A percentile compares a stretch with the other conserved stretches of the same genome.
Evolutionary conservation across 306 rosid species (phyloP).

Genomic region (Carpinus viminea): DNA sequence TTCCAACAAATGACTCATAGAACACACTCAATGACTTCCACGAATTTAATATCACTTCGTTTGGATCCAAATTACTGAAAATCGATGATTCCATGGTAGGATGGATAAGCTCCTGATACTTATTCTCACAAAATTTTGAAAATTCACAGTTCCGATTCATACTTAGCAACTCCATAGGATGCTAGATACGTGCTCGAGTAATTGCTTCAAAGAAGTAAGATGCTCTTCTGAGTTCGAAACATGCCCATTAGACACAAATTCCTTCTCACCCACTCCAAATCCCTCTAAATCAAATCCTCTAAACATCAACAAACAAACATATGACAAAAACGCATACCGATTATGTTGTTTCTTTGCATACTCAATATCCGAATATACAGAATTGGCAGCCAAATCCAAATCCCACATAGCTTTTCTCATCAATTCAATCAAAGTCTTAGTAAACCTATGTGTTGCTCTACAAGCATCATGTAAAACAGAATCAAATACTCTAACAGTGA

Average conservation of each 20-base stretch:
- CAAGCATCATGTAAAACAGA: slow-evolving; percentile 72
- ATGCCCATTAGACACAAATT: slow-evolving; percentile 34
- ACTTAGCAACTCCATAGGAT: slow-evolving; percentile 82
- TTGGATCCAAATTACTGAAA: slow-evolving; percentile 65
- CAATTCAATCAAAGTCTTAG: slow-evolving; percentile 75
- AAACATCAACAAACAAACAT: slow-evolving; percentile 88
- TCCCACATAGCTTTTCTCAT: slow-evolving; percentile 95
- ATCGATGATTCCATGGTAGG: slow-evolving; percentile 88
- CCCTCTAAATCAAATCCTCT: slow-evolving; percentile 52
- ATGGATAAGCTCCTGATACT: slow-evolving; percentile 80
- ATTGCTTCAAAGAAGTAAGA: slow-evolving; percentile 52
- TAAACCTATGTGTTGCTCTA: slow-evolving; percentile 67
- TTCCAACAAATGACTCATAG: slow-evolving; percentile 81
- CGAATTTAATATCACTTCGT: slow-evolving; percentile 66
- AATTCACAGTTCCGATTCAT: slow-evolving; percentile 59
- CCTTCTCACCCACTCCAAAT: slow-evolving; percentile 49
- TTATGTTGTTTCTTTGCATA: slow-evolving; percentile 71
- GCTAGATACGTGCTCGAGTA: slow-evolving; percentile 89
- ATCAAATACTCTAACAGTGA: slow-evolving; percentile 76
- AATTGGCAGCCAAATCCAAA: slow-evolving; percentile 73
- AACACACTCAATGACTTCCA: slow-evolving; percentile 89
- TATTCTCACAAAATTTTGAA: slow-evolving; percentile 76
- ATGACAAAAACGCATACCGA: slow-evolving; percentile 77
- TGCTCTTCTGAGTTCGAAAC: slow-evolving; percentile 34
- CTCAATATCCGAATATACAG: slow-evolving; percentile 63